These are phyloP conservation scores for Arabis alpina DNA, from an alignment of 345 rosid genomes.

Conservation along the genomic window DNA sequence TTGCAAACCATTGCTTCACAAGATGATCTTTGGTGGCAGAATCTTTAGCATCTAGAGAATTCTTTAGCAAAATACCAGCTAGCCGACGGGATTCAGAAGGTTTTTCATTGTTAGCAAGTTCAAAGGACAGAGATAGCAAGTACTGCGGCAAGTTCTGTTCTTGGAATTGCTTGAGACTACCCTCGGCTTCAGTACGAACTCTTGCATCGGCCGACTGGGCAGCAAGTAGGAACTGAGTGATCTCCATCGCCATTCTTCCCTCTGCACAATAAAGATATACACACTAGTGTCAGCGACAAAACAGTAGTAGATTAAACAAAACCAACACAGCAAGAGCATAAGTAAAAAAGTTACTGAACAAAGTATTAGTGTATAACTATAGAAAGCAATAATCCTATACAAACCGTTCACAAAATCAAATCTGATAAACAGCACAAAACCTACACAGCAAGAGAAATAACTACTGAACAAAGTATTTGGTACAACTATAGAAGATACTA, in stretches of 20 bases:
- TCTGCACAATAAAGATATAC: conserved; percentile 38
- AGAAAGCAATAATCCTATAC: not conserved
- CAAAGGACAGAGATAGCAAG: conserved; percentile 73
- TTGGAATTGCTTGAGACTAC: conserved; percentile 71
- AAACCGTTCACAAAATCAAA: no score
- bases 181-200: conserved; percentile 81
- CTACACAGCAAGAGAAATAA: no score
- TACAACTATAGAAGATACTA: no score
- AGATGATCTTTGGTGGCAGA: conserved; percentile 64
- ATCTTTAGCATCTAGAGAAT: conserved; percentile 90
- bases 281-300: not conserved
- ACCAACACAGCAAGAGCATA: not conserved
- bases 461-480: no score
- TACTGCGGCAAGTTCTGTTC: conserved; percentile 78
- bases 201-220: conserved; percentile 84
- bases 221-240: conserved; percentile 76
- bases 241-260: conserved; percentile 78
- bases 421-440: no score
- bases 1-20: conserved; percentile 75
- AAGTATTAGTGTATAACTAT: not conserved
- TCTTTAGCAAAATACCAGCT: conserved; percentile 94
- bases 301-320: not conserved
- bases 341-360: not conserved
- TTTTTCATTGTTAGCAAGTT: conserved; percentile 79
- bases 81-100: conserved; percentile 81